Percentiles rank a stretch among this genome's conserved stretches.
Evolutionary conservation across 2,329 filamentous ascomycete genomes (phyloP).

Genomic region (Ophiostoma ips): DNA sequence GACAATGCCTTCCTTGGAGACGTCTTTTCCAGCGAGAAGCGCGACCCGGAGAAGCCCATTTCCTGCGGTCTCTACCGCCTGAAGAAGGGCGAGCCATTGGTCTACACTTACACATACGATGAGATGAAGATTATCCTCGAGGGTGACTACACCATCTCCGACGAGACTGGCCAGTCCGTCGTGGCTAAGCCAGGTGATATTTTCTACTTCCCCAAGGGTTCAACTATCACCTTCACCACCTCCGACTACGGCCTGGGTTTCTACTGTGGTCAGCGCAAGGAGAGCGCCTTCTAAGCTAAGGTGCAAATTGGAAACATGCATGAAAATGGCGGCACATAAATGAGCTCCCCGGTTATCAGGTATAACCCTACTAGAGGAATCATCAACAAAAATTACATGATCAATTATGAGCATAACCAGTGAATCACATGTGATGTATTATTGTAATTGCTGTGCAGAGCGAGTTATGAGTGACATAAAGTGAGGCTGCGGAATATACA

Average conservation of each 20-base stretch:
- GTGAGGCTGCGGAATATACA: no score
- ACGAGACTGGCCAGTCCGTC: background rate
- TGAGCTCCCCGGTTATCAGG: background rate
- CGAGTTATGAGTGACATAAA: no score
- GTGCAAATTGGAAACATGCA: background rate
- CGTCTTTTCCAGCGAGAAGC: background rate
- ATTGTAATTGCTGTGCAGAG: no score
- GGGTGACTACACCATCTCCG: conserved; percentile 1
- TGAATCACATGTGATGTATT: no score
- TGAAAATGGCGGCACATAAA: background rate
- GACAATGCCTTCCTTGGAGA: background rate
- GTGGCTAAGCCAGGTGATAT: background rate
- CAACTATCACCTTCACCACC: conserved; percentile 1
- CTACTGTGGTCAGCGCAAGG: background rate
- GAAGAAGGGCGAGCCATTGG: background rate
- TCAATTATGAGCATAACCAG: no score
- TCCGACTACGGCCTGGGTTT: background rate
- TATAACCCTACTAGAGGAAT: no score
- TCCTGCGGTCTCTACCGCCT: conserved; percentile 2
- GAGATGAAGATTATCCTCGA: conserved; percentile 2
- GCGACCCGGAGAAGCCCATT: background rate
- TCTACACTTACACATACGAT: conserved; percentile 1
- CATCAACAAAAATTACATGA: no score
- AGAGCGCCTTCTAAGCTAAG: background rate
- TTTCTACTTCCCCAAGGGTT: conserved; percentile 2